These are phyloP conservation scores for Lunasporangiospora selenospora DNA, from an alignment of 192 early-diverging fungal species.

Conservation along the genomic window DNA sequence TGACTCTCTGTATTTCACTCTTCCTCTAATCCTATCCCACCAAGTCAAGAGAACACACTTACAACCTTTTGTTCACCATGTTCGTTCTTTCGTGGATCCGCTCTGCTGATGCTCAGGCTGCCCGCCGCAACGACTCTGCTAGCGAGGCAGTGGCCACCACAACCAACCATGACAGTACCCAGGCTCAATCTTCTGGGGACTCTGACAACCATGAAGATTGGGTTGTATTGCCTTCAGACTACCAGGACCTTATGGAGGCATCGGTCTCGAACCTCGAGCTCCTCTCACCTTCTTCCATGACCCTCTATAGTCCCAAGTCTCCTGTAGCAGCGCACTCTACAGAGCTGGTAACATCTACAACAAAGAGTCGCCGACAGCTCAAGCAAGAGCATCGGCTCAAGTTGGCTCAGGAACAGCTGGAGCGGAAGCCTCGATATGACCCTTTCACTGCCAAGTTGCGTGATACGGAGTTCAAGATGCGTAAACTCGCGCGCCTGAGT, in stretches of 20 bases:
- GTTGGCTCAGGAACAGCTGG: constrained; percentile 17
- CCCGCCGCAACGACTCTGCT: constrained; percentile 3
- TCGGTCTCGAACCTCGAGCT: constrained; percentile 38
- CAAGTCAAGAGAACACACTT: no score
- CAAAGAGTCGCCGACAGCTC: constrained; percentile 35
- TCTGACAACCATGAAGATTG: no score
- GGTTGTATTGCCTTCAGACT: constrained; percentile 37
- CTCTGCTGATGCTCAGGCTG: constrained; percentile 22
- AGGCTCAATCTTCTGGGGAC: no score
- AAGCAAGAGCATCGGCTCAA: constrained; percentile 27
- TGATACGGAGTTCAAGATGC: constrained; percentile 22
- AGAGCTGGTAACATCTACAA: no score
- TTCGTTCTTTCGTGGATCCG: constrained; percentile 44
- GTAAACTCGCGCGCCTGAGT: constrained; percentile 18
- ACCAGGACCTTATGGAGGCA: constrained; percentile 23
- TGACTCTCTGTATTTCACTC: no score
- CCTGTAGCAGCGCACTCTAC: no score
- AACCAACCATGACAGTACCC: neutral
- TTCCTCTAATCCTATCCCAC: no score
- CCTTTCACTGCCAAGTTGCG: constrained; percentile 36
- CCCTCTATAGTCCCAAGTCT: constrained; percentile 11
- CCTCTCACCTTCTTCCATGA: constrained; percentile 32
- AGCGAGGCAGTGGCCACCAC: neutral
- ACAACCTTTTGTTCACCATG: constrained; percentile 9
- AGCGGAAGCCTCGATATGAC: constrained; percentile 28